Conservation (phyloP, 1,284 basidiomycete species). For the Leccinum ambiguum region DNA sequence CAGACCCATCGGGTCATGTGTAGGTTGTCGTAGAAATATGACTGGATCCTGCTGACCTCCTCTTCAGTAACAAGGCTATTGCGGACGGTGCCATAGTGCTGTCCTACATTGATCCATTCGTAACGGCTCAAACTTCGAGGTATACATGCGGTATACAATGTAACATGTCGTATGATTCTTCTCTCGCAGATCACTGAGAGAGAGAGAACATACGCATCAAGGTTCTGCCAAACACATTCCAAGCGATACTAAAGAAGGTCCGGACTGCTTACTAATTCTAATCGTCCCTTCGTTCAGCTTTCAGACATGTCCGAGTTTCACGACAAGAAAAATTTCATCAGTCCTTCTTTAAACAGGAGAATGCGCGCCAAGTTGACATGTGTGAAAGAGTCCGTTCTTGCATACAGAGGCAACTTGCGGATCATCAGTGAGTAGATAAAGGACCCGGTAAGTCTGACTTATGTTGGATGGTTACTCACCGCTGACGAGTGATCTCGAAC, state of each 20-base stretch:
- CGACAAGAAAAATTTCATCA: constrained; percentile 31
- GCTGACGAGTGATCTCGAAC: constrained; percentile 1
- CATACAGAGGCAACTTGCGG: constrained; percentile 15
- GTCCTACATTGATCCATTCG: constrained; percentile 49
- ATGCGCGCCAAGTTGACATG: not conserved
- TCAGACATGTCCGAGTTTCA: constrained; percentile 27
- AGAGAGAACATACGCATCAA: not conserved
- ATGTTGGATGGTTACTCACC: not conserved
- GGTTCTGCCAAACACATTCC: constrained; percentile 29
- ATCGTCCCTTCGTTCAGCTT: not conserved
- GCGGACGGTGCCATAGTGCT: constrained; percentile 50
- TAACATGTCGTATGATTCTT: constrained; percentile 24
- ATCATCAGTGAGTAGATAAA: constrained; percentile 22
- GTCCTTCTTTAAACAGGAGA: not conserved
- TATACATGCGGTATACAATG: constrained; percentile 41
- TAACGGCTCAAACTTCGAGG: constrained; percentile 43
- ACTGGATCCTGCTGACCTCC: constrained; percentile 3
- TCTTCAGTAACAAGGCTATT: constrained; percentile 53
- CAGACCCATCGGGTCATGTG: constrained; percentile 38
- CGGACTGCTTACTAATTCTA: not conserved
- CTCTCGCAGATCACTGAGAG: constrained; percentile 24
- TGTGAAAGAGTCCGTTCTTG: constrained; percentile 11
- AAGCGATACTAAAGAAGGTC: constrained; percentile 25
- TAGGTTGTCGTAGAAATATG: constrained; percentile 22
- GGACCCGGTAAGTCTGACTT: constrained; percentile 15